phyloP scores from a whole-genome alignment of 2,329 filamentous ascomycete species.

The Sporothrix pallida region DNA sequence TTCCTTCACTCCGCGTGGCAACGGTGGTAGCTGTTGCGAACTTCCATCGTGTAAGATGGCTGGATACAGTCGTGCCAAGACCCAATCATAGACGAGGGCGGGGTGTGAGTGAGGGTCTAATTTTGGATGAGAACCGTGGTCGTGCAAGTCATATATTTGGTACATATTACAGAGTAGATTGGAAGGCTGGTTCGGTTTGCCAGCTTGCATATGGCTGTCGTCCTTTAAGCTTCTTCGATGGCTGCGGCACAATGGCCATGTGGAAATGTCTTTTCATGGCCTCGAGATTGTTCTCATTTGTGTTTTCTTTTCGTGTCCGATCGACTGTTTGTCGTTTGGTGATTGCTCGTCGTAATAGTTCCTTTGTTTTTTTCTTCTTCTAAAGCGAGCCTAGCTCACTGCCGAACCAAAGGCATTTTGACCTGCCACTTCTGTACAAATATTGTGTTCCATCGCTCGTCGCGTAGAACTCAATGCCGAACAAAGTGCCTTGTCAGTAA shows the following conservation, averaged over 20 bases:
- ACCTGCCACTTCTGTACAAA: constrained; percentile 10
- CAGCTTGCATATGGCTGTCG: neutral
- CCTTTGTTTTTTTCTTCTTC: neutral
- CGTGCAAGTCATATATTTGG: constrained; percentile 18
- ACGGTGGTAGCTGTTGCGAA: neutral
- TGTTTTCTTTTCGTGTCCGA: neutral
- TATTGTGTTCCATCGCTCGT: constrained; percentile 1
- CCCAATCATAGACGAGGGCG: neutral
- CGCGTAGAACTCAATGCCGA: constrained; percentile 10
- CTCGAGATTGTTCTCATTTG: neutral
- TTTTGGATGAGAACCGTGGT: constrained; percentile 22
- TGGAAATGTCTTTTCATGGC: neutral
- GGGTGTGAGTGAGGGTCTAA: constrained; percentile 10
- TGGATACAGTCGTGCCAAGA: neutral
- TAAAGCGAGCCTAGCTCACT: neutral
- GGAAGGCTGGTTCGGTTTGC: neutral
- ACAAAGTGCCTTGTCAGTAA: constrained; percentile 22
- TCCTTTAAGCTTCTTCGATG: constrained; percentile 2
- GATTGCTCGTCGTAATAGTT: too few species aligned
- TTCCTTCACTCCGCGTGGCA: neutral
- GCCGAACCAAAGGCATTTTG: too few species aligned
- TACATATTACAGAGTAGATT: neutral
- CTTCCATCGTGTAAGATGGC: neutral
- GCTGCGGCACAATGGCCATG: neutral
- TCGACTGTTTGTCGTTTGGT: constrained; percentile 3